These are phyloP conservation scores for Phytophthora agathidicida DNA, from an alignment of 352 stramenopile species.

Conservation along the genomic window DNA sequence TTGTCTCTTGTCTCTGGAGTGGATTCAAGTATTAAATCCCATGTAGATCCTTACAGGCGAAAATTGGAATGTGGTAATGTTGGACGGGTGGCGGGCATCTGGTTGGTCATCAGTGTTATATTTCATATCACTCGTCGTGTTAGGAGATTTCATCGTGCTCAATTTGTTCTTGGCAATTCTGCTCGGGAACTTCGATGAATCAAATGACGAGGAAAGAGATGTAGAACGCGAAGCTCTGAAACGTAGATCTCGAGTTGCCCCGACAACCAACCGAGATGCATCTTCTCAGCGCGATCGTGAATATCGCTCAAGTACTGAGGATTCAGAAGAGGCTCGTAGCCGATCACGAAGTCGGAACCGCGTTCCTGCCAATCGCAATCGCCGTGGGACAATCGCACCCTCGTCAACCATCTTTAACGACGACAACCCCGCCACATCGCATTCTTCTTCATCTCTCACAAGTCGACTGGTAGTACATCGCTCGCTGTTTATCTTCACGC, in stretches of 20 bases:
- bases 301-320: constrained; percentile 10
- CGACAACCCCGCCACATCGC: background rate
- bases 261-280: constrained; percentile 10
- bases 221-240: constrained; percentile 46
- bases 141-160: constrained; percentile 91
- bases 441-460: constrained; percentile 13
- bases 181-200: constrained; percentile 87
- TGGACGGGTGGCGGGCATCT: constrained; percentile 81
- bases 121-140: constrained; percentile 83
- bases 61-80: constrained; percentile 94
- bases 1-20: background rate
- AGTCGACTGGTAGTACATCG: constrained; percentile 25
- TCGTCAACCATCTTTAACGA: constrained; percentile 46
- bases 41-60: constrained; percentile 91
- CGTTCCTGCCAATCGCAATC: constrained; percentile 21
- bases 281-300: constrained; percentile 21
- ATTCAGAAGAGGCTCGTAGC: constrained; percentile 16
- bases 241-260: constrained; percentile 33
- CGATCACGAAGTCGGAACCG: constrained; percentile 15
- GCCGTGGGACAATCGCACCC: constrained; percentile 19
- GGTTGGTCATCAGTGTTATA: constrained; percentile 72
- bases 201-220: constrained; percentile 58
- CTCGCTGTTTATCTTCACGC: constrained; percentile 52
- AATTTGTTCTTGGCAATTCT: constrained; percentile 94
- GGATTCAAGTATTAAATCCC: background rate